A percentile compares a stretch with the other conserved stretches of the same genome.
Conservation (phyloP, 2,329 filamentous ascomycete species). For the Pyricularia pennisetigena region DNA sequence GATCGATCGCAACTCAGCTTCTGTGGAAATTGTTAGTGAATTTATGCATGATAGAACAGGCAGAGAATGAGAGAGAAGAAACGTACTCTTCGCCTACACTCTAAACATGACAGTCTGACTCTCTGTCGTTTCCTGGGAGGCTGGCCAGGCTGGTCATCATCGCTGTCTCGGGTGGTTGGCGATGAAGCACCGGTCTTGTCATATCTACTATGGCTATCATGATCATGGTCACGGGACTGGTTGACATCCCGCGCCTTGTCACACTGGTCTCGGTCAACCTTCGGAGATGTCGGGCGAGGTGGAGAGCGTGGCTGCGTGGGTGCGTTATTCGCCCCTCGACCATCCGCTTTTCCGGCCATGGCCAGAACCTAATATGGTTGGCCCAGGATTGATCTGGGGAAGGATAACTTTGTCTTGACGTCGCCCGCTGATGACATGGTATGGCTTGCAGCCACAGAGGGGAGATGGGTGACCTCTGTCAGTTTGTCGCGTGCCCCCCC, state of each 20-base stretch:
- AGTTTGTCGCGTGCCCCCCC: neutral
- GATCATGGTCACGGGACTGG: neutral
- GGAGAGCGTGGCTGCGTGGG: neutral
- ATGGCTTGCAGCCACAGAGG: neutral
- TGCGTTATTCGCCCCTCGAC: neutral
- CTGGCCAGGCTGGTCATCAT: constrained; percentile 19
- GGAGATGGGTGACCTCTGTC: neutral
- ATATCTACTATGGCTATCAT: neutral
- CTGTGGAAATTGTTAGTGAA: neutral
- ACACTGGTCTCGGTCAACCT: neutral
- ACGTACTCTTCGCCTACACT: constrained; percentile 40
- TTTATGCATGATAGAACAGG: neutral
- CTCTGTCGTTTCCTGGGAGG: constrained; percentile 46
- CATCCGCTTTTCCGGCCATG: neutral
- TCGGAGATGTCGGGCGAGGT: constrained; percentile 2
- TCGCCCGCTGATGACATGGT: neutral
- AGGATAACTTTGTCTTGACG: neutral
- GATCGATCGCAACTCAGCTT: constrained; percentile 54
- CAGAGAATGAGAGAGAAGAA: neutral
- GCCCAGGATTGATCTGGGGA: neutral
- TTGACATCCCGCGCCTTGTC: neutral
- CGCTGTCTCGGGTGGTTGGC: constrained; percentile 1
- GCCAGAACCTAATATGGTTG: neutral
- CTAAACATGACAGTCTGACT: constrained; percentile 48
- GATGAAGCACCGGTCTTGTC: constrained; percentile 2